Percentiles rank a stretch among this genome's conserved stretches.
These are phyloP conservation scores for Botryotinia convoluta DNA, from an alignment of 2,329 filamentous ascomycete species.

Conservation along the genomic window DNA sequence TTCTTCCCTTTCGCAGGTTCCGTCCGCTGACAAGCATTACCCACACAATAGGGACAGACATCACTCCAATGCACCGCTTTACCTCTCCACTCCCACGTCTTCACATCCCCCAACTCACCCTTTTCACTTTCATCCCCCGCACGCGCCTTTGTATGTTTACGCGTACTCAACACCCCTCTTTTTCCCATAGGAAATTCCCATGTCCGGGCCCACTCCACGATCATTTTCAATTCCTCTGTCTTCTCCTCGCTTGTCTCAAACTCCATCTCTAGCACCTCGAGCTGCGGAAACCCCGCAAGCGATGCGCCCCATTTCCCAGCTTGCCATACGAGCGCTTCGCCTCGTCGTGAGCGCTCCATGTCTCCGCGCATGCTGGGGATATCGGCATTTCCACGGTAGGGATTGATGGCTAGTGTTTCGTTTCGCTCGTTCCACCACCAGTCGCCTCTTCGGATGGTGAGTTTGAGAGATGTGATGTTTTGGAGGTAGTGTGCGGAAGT, in stretches of 20 bases:
- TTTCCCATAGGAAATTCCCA: constrained; percentile 30
- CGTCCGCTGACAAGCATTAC: background rate
- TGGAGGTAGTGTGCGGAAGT: constrained; percentile 22
- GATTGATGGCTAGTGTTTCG: constrained; percentile 27
- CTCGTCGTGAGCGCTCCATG: constrained; percentile 7
- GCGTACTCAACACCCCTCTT: constrained; percentile 24
- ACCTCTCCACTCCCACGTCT: constrained; percentile 1
- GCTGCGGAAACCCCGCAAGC: constrained; percentile 22
- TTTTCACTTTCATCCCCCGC: background rate
- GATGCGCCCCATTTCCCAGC: constrained; percentile 25
- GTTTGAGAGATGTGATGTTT: constrained; percentile 27
- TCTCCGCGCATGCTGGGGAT: constrained; percentile 20
- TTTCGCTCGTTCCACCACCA: constrained; percentile 34
- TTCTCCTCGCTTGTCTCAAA: constrained; percentile 33
- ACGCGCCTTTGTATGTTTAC: constrained; percentile 5
- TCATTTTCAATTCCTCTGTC: constrained; percentile 26
- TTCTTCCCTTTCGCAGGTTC: background rate
- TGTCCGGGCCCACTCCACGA: constrained; percentile 28
- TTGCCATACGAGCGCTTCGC: constrained; percentile 11
- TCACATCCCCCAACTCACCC: background rate
- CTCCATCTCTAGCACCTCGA: constrained; percentile 30
- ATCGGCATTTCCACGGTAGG: constrained; percentile 18
- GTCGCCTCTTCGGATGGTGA: constrained; percentile 32
- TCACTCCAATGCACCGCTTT: constrained; percentile 1
- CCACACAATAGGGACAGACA: background rate